Conservation (phyloP, 352 stramenopile genomes). For the Thalassiosira oceanica region DNA sequence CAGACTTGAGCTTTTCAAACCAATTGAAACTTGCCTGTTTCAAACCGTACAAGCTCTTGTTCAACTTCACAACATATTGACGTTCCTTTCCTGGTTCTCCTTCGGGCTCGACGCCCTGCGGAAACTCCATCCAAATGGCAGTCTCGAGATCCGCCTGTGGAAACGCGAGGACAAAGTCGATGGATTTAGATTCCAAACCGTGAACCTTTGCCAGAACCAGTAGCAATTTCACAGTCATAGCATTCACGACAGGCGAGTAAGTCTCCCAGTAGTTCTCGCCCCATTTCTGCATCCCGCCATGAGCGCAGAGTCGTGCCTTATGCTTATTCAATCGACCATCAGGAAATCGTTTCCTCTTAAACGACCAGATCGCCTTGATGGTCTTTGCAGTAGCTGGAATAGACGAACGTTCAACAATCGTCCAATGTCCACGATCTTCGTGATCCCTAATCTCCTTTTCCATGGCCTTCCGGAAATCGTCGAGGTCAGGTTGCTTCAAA, state of each 20-base stretch:
- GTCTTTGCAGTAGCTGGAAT: constrained; percentile 10
- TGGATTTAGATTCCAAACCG: constrained; percentile 4
- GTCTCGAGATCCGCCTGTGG: constrained; percentile 24
- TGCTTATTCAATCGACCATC: constrained; percentile 12
- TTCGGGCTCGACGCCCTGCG: constrained; percentile 1
- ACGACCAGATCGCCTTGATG: constrained; percentile 17
- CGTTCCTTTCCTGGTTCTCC: not conserved
- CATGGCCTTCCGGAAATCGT: constrained; percentile 32
- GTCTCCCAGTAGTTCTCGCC: constrained; percentile 35
- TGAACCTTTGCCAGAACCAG: constrained; percentile 12
- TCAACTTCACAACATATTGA: constrained; percentile 18
- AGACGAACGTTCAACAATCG: not conserved
- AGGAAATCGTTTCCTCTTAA: constrained; percentile 24
- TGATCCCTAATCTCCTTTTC: constrained; percentile 18
- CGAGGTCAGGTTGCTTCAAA: constrained; percentile 10
- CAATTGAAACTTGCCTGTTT: constrained; percentile 43
- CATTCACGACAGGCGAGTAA: constrained; percentile 15
- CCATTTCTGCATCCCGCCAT: constrained; percentile 16
- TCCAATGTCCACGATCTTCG: constrained; percentile 13
- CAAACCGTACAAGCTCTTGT: constrained; percentile 42
- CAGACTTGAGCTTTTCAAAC: constrained; percentile 34
- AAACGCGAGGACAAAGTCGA: constrained; percentile 25
- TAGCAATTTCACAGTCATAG: not conserved
- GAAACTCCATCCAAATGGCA: constrained; percentile 33
- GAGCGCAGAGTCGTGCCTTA: constrained; percentile 16